These are phyloP conservation scores for Sugiyamaella marilandica DNA, from an alignment of 805 yeast species.

Conservation along the genomic window DNA sequence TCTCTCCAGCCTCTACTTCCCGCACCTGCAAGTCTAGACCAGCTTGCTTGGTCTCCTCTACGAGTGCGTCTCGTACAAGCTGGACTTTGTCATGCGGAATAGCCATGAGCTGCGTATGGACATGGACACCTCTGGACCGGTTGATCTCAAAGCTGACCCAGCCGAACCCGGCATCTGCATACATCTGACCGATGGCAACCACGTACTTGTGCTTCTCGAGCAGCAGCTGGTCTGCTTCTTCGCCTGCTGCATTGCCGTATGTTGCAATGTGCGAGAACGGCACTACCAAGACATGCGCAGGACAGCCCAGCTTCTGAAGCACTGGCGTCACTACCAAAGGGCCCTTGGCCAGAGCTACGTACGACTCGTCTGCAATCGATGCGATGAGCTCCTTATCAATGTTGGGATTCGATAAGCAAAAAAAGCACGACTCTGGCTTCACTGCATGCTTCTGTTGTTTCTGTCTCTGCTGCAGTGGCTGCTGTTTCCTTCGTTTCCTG, in stretches of 20 bases:
- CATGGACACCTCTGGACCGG: constrained; percentile 61
- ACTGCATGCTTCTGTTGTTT: constrained; percentile 29
- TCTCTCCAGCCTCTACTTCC: constrained; percentile 24
- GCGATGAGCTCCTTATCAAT: constrained; percentile 76
- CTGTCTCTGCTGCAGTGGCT: background rate
- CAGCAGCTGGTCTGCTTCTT: constrained; percentile 26
- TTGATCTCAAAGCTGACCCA: constrained; percentile 69
- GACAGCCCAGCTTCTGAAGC: constrained; percentile 44
- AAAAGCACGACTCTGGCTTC: constrained; percentile 64
- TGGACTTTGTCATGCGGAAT: constrained; percentile 42
- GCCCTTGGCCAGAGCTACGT: constrained; percentile 79
- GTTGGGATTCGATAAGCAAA: constrained; percentile 76
- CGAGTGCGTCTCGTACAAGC: constrained; percentile 14
- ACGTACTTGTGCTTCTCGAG: constrained; percentile 48
- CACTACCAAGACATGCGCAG: constrained; percentile 78
- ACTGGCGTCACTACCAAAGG: constrained; percentile 56
- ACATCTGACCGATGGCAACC: constrained; percentile 47
- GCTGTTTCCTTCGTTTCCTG: background rate
- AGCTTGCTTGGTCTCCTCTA: constrained; percentile 8
- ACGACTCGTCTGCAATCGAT: constrained; percentile 61
- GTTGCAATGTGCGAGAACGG: constrained; percentile 72
- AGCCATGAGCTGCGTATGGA: constrained; percentile 74
- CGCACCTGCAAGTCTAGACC: constrained; percentile 7
- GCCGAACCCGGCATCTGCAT: constrained; percentile 38
- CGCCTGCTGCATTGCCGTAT: constrained; percentile 31